Evolutionary conservation across 139 green algal species (phyloP).

Genomic region (Haematococcus sp.): DNA sequence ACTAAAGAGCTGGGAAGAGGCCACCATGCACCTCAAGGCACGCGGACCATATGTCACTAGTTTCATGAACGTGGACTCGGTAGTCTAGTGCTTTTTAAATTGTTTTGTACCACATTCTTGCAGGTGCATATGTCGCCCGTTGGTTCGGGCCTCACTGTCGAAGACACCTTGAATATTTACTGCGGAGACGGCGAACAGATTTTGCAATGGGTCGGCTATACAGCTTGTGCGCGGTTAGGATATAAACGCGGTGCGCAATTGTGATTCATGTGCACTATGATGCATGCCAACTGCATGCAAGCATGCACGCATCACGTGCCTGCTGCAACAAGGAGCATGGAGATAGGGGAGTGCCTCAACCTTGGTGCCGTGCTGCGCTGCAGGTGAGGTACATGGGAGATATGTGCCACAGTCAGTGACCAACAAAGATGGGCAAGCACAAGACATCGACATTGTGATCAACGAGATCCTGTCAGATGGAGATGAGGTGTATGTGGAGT

Average conservation of each 20-base stretch:
- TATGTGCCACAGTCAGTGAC: conserved; percentile 72
- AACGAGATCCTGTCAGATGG: conserved; percentile 67
- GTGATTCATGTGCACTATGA: too few species aligned
- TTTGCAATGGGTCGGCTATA: conserved; percentile 68
- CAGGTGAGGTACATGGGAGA: conserved; percentile 54
- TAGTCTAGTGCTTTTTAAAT: background rate
- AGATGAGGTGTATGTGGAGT: conserved; percentile 68
- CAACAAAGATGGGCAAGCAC: conserved; percentile 58
- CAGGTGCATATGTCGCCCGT: conserved; percentile 50
- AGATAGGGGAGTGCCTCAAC: too few species aligned
- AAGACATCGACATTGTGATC: conserved; percentile 74
- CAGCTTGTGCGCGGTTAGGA: conserved; percentile 59
- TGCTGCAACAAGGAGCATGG: too few species aligned
- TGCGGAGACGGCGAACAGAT: conserved; percentile 73
- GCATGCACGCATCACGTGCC: too few species aligned
- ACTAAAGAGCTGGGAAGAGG: background rate
- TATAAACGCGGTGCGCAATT: conserved; percentile 54
- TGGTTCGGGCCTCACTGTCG: conserved; percentile 35
- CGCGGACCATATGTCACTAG: background rate
- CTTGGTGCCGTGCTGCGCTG: background rate
- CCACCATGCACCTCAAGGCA: conserved; percentile 3
- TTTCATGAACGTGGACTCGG: background rate
- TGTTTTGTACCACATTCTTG: too few species aligned
- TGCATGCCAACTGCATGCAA: too few species aligned
- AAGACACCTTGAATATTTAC: conserved; percentile 55